Evolutionary conservation across 2,329 filamentous ascomycete genomes (phyloP).

Genomic region (Geosmithia flava): DNA sequence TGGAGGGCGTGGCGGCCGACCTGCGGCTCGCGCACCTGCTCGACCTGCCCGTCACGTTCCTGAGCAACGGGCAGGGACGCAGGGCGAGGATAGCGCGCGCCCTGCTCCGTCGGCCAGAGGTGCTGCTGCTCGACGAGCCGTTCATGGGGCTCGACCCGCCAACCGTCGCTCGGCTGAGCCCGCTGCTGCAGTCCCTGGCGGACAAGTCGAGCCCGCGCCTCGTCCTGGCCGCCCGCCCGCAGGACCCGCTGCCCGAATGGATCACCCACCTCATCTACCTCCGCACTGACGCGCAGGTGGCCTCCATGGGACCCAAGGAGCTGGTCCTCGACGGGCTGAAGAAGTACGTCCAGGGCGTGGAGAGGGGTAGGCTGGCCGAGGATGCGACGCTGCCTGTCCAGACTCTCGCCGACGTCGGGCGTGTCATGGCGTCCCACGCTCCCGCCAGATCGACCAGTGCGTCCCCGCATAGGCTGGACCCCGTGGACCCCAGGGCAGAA

Average conservation of each 20-base stretch:
- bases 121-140: slow-evolving; percentile 81
- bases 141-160: slow-evolving; percentile 93
- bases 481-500: slow-evolving; percentile 35
- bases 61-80: slow-evolving; percentile 89
- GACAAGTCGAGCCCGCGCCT: slow-evolving; percentile 56
- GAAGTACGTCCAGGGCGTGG: slow-evolving; percentile 33
- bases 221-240: slow-evolving; percentile 66
- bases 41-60: slow-evolving; percentile 71
- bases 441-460: slow-evolving; percentile 3
- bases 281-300: slow-evolving; percentile 52
- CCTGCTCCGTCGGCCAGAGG: slow-evolving; percentile 63
- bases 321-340: slow-evolving; percentile 44
- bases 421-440: slow-evolving; percentile 20
- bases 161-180: slow-evolving; percentile 60
- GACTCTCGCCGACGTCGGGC: slow-evolving; percentile 36
- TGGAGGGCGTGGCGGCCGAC: slow-evolving; percentile 55
- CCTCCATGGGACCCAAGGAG: slow-evolving; percentile 51
- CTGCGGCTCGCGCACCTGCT: slow-evolving; percentile 58
- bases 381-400: slow-evolving; percentile 35
- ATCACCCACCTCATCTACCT: slow-evolving; percentile 74
- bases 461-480: slow-evolving; percentile 8
- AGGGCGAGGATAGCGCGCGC: slow-evolving; percentile 81
- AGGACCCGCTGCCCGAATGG: slow-evolving; percentile 83
- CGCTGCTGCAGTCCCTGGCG: slow-evolving; percentile 57
- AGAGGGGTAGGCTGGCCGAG: slow-evolving; percentile 27